These are phyloP conservation scores for Ottelia alismoides DNA, from an alignment of 106 monocot species.

Conservation along the genomic window DNA sequence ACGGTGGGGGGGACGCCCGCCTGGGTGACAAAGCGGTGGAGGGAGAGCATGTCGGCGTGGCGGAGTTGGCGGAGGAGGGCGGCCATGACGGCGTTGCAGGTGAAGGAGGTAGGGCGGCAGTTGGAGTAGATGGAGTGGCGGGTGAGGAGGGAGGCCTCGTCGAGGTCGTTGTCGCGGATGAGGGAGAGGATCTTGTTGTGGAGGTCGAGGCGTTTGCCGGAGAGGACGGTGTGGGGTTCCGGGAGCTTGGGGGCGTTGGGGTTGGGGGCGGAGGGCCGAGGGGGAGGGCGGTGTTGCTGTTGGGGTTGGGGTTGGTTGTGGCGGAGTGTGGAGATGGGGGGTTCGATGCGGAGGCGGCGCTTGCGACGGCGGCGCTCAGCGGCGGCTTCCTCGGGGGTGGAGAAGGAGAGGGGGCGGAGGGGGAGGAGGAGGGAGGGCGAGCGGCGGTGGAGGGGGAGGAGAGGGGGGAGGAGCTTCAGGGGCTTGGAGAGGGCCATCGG, in stretches of 20 bases:
- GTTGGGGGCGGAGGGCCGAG: slow-evolving; percentile 12
- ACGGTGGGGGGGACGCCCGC: slow-evolving; percentile 72
- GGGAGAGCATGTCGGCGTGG: slow-evolving; percentile 73
- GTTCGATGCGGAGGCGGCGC: slow-evolving; percentile 84
- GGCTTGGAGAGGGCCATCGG: slow-evolving; percentile 44
- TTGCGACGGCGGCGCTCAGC: slow-evolving; percentile 93
- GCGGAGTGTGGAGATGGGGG: slow-evolving; percentile 60
- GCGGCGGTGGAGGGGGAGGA: slow-evolving; percentile 6
- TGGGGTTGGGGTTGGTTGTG: slow-evolving; percentile 12
- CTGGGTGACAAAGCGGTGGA: slow-evolving; percentile 90
- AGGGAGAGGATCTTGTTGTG: slow-evolving; percentile 78
- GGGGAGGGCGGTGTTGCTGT: slow-evolving; percentile 10
- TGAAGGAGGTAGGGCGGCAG: slow-evolving; percentile 87
- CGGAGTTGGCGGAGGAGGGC: slow-evolving; percentile 76
- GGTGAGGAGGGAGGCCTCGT: slow-evolving; percentile 85
- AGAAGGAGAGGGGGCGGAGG: slow-evolving; percentile 61
- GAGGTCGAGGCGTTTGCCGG: slow-evolving; percentile 62
- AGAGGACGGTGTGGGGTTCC: slow-evolving; percentile 49
- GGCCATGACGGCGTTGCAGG: slow-evolving; percentile 74
- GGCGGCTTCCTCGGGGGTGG: slow-evolving; percentile 78
- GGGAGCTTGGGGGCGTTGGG: slow-evolving; percentile 83
- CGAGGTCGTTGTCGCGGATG: slow-evolving; percentile 68
- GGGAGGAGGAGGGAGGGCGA: slow-evolving; percentile 5
- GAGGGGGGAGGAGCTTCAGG: slow-evolving; percentile 33
- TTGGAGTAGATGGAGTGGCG: slow-evolving; percentile 99